These are phyloP conservation scores for Paecilomyces formosus DNA, from an alignment of 2,329 filamentous ascomycete species.

Conservation along the genomic window DNA sequence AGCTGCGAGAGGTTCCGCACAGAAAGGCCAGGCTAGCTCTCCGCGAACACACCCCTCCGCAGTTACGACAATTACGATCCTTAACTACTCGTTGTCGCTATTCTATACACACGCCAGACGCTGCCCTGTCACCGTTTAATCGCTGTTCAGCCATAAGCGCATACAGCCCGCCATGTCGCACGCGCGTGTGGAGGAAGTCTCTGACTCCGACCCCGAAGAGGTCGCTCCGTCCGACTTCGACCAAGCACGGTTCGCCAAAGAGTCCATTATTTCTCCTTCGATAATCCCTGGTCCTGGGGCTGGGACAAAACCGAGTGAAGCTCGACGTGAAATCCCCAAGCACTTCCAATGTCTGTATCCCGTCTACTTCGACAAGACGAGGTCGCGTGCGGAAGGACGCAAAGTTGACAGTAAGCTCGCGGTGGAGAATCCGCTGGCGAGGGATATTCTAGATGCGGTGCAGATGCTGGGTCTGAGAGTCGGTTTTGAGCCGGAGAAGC, in stretches of 20 bases:
- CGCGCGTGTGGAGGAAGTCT: constrained; percentile 86
- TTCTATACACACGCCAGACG: not conserved
- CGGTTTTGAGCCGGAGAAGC: constrained; percentile 87
- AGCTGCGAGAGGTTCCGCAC: constrained; percentile 10
- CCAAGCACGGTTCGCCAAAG: constrained; percentile 30
- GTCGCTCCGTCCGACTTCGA: constrained; percentile 65
- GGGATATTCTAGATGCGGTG: constrained; percentile 83
- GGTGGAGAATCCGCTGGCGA: constrained; percentile 76
- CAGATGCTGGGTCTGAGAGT: constrained; percentile 52
- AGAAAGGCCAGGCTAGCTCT: constrained; percentile 14
- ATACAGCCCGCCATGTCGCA: constrained; percentile 55
- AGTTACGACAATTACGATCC: not conserved
- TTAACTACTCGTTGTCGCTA: not conserved
- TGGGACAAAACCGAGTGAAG: constrained; percentile 30
- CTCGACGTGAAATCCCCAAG: constrained; percentile 54
- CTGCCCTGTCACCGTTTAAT: not conserved
- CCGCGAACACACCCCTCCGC: constrained; percentile 8
- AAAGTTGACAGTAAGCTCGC: constrained; percentile 67
- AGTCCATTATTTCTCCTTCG: constrained; percentile 31
- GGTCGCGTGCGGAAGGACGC: constrained; percentile 64
- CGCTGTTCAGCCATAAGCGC: not conserved
- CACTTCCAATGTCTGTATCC: constrained; percentile 88
- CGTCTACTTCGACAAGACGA: constrained; percentile 77
- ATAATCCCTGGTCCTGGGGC: constrained; percentile 20
- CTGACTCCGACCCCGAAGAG: constrained; percentile 84